A percentile compares a stretch with the other conserved stretches of the same genome.
Evolutionary conservation across 495 filamentous ascomycete genomes (phyloP).

Genomic region (Podospora anserina): DNA sequence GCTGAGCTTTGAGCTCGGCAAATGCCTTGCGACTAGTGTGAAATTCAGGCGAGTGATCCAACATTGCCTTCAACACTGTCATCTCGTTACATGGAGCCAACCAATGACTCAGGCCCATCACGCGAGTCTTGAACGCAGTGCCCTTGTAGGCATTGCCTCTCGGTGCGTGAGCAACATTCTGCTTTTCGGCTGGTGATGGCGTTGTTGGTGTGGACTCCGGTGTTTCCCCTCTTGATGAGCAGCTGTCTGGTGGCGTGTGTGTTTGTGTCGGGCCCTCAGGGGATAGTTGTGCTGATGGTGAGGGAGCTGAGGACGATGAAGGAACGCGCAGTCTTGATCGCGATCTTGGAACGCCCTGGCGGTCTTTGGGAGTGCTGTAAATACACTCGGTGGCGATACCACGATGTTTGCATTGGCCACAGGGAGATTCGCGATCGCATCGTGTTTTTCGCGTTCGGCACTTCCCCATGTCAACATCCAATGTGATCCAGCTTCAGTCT

Average conservation of each 20-base stretch:
- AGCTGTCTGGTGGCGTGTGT: conserved; percentile 19
- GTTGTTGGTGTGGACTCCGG: conserved; percentile 10
- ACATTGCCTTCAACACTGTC: conserved; percentile 20
- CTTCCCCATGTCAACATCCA: conserved; percentile 2
- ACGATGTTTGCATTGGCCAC: conserved; percentile 30
- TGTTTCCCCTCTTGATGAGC: conserved; percentile 14
- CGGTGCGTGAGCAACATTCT: neutral
- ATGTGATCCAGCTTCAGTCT: neutral
- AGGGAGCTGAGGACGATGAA: neutral
- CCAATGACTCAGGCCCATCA: conserved; percentile 28
- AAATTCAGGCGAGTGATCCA: conserved; percentile 23
- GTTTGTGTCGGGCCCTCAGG: neutral
- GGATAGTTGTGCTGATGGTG: neutral
- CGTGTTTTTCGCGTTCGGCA: conserved; percentile 60
- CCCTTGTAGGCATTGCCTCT: conserved; percentile 12
- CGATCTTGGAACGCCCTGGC: neutral
- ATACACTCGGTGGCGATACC: conserved; percentile 16
- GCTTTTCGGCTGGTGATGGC: neutral
- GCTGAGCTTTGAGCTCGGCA: conserved; percentile 19
- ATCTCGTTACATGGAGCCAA: conserved; percentile 25
- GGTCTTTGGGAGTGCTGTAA: conserved; percentile 16
- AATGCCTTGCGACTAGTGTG: conserved; percentile 18
- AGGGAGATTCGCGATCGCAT: conserved; percentile 58
- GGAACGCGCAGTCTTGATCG: neutral
- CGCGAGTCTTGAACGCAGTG: conserved; percentile 20